Conservation (phyloP, 1,284 basidiomycete genomes). For the Tylopilus orsonianus region DNA sequence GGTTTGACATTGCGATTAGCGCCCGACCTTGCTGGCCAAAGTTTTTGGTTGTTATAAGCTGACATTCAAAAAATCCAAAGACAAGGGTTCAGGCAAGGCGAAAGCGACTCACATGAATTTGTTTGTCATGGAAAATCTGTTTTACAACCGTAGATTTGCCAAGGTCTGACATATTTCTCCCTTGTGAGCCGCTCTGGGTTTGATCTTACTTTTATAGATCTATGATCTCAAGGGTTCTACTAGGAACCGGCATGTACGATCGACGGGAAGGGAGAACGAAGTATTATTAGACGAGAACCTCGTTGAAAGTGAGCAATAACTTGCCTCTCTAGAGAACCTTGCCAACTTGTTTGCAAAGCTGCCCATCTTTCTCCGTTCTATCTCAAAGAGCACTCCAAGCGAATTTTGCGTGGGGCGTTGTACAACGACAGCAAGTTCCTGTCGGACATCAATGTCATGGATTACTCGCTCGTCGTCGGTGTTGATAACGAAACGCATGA, state of each 20-base stretch:
- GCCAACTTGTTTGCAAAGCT: conserved; percentile 40
- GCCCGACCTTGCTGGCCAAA: conserved; percentile 93
- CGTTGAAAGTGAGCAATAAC: conserved; percentile 62
- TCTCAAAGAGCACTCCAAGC: conserved; percentile 93
- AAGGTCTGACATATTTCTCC: conserved; percentile 53
- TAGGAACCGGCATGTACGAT: conserved; percentile 87
- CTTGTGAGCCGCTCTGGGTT: not conserved
- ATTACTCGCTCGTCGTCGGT: conserved; percentile 96
- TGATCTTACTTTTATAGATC: conserved; percentile 51
- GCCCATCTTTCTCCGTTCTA: conserved; percentile 83
- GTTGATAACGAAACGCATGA: conserved; percentile 84
- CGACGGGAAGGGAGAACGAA: conserved; percentile 89
- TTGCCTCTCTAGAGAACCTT: not conserved
- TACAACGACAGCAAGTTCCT: conserved; percentile 96
- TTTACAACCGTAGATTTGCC: conserved; percentile 87
- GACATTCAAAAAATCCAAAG: conserved; percentile 84
- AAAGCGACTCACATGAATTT: conserved; percentile 93
- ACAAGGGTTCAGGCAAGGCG: conserved; percentile 58
- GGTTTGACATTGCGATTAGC: conserved; percentile 44
- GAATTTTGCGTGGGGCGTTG: conserved; percentile 86
- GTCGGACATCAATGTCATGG: conserved; percentile 97
- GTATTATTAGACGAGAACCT: conserved; percentile 93
- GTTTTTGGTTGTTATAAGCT: conserved; percentile 98
- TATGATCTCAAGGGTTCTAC: conserved; percentile 95
- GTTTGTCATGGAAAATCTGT: conserved; percentile 97